Percentiles rank a stretch among this genome's conserved stretches.
These are phyloP conservation scores for Corylus avellana DNA, from an alignment of 306 rosid species.

Conservation along the genomic window DNA sequence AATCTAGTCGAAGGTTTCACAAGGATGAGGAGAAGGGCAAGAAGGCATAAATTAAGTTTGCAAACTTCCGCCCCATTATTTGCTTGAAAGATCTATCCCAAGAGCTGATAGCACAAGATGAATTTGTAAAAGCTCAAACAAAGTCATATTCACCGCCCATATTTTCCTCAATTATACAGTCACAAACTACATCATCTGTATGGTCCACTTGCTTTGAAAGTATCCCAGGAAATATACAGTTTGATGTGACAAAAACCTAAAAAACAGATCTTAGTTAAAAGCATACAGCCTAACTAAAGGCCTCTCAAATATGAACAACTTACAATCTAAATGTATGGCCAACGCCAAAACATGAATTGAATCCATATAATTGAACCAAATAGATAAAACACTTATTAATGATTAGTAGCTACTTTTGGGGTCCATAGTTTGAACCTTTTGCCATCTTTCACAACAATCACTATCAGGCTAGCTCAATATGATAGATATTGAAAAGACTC, in stretches of 20 bases:
- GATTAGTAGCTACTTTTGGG: not conserved
- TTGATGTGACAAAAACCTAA: not conserved
- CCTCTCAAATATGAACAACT: not conserved
- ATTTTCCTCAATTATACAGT: not conserved
- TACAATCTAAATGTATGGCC: not conserved
- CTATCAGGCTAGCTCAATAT: not conserved
- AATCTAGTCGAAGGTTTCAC: not conserved
- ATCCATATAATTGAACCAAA: not conserved
- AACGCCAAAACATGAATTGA: too few species aligned
- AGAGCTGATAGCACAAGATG: not conserved
- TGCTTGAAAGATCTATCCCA: not conserved
- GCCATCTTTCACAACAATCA: not conserved
- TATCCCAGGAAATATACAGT: not conserved
- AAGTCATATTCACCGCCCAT: not conserved
- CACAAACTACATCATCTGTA: not conserved
- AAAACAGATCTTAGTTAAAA: not conserved
- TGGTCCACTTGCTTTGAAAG: not conserved
- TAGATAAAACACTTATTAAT: not conserved
- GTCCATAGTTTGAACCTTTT: not conserved
- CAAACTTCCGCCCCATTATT: not conserved
- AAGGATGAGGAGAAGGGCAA: not conserved
- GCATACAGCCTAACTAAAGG: not conserved
- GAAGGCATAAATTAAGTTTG: not conserved
- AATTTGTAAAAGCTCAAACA: not conserved
- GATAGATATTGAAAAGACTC: constrained; percentile 37